phyloP scores from a whole-genome alignment of 164 flowering plant genomes.

The Cinnamomum micranthum region DNA sequence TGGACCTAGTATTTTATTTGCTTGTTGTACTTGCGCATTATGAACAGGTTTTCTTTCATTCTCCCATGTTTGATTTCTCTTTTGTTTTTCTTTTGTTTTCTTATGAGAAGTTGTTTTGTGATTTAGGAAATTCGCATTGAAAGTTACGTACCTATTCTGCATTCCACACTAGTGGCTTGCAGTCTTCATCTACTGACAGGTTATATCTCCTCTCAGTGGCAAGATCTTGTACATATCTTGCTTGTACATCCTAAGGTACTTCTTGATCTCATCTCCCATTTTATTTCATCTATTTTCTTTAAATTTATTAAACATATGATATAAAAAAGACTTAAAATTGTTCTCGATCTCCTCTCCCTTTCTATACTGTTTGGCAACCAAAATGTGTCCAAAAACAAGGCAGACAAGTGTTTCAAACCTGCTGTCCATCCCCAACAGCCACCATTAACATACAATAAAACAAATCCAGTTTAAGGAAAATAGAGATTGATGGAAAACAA shows the following conservation, averaged over 20 bases:
- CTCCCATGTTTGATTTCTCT: conserved; percentile 4
- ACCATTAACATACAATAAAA: no score
- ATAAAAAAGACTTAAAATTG: no score
- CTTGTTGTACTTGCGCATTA: conserved; percentile 51
- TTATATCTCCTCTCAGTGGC: conserved; percentile 78
- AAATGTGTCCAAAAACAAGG: no score
- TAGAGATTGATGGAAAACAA: no score
- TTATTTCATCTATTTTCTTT: not conserved
- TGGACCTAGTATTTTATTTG: conserved; percentile 77
- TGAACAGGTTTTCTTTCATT: conserved; percentile 50
- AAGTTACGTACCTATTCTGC: conserved; percentile 43
- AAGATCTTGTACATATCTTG: conserved; percentile 72
- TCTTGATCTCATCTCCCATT: not conserved
- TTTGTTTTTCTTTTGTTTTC: not conserved
- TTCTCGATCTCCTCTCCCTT: no score
- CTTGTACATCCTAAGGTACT: conserved; percentile 84
- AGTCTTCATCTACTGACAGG: conserved; percentile 68
- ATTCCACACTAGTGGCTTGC: conserved; percentile 74
- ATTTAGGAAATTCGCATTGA: conserved; percentile 46
- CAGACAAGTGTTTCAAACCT: no score
- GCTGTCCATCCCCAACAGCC: no score
- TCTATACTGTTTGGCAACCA: no score
- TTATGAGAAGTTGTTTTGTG: conserved; percentile 14
- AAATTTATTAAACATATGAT: not conserved
- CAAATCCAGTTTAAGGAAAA: no score